Conservation (phyloP, 2,329 filamentous ascomycete species). For the Trichothecium roseum region DNA sequence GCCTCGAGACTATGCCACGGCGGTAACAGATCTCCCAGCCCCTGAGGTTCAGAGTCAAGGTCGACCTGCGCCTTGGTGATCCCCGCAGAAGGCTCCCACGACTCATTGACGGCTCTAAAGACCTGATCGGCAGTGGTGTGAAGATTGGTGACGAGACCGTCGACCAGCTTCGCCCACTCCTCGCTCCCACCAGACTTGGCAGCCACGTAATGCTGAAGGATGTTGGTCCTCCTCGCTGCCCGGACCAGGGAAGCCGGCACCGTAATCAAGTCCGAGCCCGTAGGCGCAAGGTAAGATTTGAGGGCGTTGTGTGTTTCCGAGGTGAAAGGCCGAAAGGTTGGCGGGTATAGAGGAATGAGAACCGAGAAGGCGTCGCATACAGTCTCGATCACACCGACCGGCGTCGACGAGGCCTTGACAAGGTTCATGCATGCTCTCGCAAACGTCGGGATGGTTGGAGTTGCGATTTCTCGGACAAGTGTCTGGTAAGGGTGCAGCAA, state of each 20-base stretch:
- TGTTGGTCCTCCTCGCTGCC: constrained; percentile 53
- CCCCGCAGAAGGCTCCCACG: constrained; percentile 61
- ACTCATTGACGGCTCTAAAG: constrained; percentile 69
- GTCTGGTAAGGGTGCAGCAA: constrained; percentile 76
- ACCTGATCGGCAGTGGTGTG: constrained; percentile 67
- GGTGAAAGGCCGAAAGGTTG: constrained; percentile 69
- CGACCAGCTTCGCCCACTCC: constrained; percentile 66
- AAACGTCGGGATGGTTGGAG: constrained; percentile 67
- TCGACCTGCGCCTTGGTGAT: constrained; percentile 32
- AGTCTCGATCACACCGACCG: constrained; percentile 47
- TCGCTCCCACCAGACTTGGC: constrained; percentile 67
- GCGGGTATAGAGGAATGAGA: constrained; percentile 70
- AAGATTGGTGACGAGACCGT: constrained; percentile 48
- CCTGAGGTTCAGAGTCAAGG: constrained; percentile 32
- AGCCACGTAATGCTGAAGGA: constrained; percentile 68
- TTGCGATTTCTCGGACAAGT: constrained; percentile 77
- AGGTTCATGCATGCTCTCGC: constrained; percentile 64
- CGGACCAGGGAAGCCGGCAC: constrained; percentile 42
- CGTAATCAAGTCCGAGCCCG: constrained; percentile 37
- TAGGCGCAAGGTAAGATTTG: constrained; percentile 52
- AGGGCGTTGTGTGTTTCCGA: constrained; percentile 55
- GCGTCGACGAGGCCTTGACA: constrained; percentile 30
- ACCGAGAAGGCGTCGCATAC: constrained; percentile 62
- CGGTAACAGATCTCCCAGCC: constrained; percentile 42
- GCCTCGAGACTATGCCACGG: constrained; percentile 65